These are phyloP conservation scores for Lizonia empirigonia DNA, from an alignment of 2,329 filamentous ascomycete genomes.

Conservation along the genomic window DNA sequence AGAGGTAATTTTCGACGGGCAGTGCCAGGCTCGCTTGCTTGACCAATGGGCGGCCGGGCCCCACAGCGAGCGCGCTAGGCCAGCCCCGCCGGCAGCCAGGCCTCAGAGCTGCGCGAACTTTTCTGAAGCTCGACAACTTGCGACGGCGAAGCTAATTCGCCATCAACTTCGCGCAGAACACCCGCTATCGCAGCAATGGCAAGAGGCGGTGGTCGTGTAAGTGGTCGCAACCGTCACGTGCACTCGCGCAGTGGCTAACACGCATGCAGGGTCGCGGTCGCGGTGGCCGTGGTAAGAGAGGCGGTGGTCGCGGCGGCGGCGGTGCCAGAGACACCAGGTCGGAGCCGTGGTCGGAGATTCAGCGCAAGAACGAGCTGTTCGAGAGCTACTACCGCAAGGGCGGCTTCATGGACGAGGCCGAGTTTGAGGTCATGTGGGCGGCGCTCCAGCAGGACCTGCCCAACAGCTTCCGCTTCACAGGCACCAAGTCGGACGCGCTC, in stretches of 20 bases:
- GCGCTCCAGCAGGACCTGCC: conserved; percentile 83
- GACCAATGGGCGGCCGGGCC: conserved; percentile 24
- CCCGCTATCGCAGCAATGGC: conserved; percentile 32
- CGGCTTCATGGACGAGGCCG: conserved; percentile 75
- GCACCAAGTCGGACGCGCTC: conserved; percentile 93
- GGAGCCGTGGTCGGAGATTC: conserved; percentile 60
- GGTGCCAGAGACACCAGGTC: conserved; percentile 38
- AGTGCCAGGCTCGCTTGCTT: conserved; percentile 15
- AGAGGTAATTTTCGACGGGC: conserved; percentile 21
- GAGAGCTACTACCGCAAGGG: conserved; percentile 80
- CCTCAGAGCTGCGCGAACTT: conserved; percentile 32
- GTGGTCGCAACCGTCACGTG: conserved; percentile 17
- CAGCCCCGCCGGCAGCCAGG: not conserved
- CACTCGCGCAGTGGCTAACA: conserved; percentile 18
- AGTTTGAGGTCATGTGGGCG: conserved; percentile 82
- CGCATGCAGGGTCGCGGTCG: conserved; percentile 35
- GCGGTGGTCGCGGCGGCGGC: conserved; percentile 35
- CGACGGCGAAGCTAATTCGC: conserved; percentile 24
- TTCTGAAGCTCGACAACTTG: conserved; percentile 32
- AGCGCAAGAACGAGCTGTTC: conserved; percentile 82
- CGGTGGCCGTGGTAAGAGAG: conserved; percentile 37
- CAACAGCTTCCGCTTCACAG: conserved; percentile 97
- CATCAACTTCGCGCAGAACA: conserved; percentile 13
- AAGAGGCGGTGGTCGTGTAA: conserved; percentile 37
- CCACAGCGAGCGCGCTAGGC: not conserved